Evolutionary conservation across 192 early-diverging fungal species (phyloP).

Genomic region (Linderina pennispora): DNA sequence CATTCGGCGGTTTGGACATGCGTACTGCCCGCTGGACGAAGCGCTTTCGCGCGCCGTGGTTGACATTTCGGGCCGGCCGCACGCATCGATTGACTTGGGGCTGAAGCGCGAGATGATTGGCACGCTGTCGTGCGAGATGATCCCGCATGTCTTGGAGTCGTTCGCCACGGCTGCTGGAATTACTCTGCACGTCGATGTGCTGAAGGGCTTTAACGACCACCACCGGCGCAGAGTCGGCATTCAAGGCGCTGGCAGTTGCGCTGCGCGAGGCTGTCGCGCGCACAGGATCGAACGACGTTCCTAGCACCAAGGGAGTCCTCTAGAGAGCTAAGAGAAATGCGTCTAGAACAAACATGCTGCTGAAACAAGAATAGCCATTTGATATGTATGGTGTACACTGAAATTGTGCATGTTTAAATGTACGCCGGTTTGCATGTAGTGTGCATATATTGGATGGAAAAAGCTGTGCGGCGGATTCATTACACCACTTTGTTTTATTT

Average conservation of each 20-base stretch:
- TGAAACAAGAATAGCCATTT: too few relatives aligned
- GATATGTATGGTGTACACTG: too few relatives aligned
- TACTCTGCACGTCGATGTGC: slow-evolving; percentile 93
- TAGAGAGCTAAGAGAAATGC: too few relatives aligned
- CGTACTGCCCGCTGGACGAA: slow-evolving; percentile 96
- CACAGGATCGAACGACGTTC: slow-evolving; percentile 85
- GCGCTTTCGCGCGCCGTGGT: slow-evolving; percentile 92
- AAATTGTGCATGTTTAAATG: too few relatives aligned
- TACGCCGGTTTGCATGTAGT: too few relatives aligned
- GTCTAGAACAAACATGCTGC: too few relatives aligned
- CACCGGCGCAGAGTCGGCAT: slow-evolving; percentile 92
- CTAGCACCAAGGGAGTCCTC: slow-evolving; percentile 91
- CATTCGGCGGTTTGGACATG: slow-evolving; percentile 90
- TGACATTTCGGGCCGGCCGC: slow-evolving; percentile 94
- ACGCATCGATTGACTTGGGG: slow-evolving; percentile 73
- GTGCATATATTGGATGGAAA: too few relatives aligned
- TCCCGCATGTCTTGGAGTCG: slow-evolving; percentile 91
- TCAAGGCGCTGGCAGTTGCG: slow-evolving; percentile 97
- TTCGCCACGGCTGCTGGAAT: slow-evolving; percentile 90
- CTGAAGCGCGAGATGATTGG: slow-evolving; percentile 92
- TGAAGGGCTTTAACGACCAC: slow-evolving; percentile 96
- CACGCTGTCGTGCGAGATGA: slow-evolving; percentile 91
- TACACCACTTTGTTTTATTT: too few relatives aligned
- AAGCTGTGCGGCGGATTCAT: too few relatives aligned
- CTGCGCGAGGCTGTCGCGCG: slow-evolving; percentile 77